Base-by-base conservation (phyloP, 202 grass and related monocot genomes). In the Dendrocalamus latiflorus region DNA sequence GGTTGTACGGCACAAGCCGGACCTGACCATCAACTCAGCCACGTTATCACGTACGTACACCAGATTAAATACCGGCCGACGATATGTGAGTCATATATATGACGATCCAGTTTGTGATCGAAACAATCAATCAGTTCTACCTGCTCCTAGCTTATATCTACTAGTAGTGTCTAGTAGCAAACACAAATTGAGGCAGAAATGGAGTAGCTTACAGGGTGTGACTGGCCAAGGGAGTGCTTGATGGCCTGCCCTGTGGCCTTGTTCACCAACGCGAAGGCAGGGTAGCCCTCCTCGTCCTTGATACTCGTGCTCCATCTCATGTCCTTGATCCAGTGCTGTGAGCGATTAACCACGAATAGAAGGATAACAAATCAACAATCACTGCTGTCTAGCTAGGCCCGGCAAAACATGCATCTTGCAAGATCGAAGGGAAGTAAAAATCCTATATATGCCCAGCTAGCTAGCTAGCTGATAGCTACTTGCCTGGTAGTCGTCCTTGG, bases 261-360 rank as follows among this genome's bases (percentile, higher is more conserved):
- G n/a, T n/a, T n/a, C n/a, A n/a, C n/a, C n/a, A n/a, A n/a, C n/a
- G n/a, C 84, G 47, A 94, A 94, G 44, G 93, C 87, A n/a, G 90
- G 93, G 87, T 92, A 95, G 0, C 90, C 88, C 4, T 95, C 93
- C 78, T 95, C 93, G 74, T 95, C 93, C 88, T 92, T 92, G 57
- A 90, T 45, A 15, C 20, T 88, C 11, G 88, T 88, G 93, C 93
- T 90, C 81, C 86, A 86, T 20, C 87, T 42, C 93, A 91, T 95
- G 82, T 95, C 93, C 75, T 95, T 95, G 93, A 95, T 86, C 93
- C 93, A 95, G 79, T 95, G 93, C 88, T 90, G 72, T 16, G 49
- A 71, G 45, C 0, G 51, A 54, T 54, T 21, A 21, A 54, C 51
- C 51, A 3, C 51, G n/a, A n/a, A n/a, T n/a, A n/a, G 9, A 3